Percentiles rank a stretch among this genome's conserved stretches.
phyloP scores from a whole-genome alignment of 768 basidiomycete genomes.

The Exidia glandulosa region DNA sequence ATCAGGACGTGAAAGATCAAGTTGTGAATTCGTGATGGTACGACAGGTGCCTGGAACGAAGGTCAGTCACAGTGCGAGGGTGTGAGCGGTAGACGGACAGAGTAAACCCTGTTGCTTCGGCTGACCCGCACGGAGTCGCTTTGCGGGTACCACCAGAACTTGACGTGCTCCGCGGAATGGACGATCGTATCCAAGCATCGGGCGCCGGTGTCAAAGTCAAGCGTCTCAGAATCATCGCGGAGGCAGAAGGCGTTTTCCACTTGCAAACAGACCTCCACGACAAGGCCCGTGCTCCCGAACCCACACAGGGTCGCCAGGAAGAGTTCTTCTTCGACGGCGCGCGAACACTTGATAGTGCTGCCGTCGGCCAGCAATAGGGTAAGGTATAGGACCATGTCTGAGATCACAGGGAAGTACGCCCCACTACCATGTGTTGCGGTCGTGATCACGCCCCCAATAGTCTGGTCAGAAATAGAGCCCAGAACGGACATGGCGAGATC shows the following conservation, averaged over 20 bases:
- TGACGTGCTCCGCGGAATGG: constrained; percentile 70
- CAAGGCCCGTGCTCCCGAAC: constrained; percentile 81
- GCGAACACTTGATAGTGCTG: constrained; percentile 52
- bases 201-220: constrained; percentile 54
- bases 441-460: constrained; percentile 81
- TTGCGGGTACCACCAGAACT: constrained; percentile 92
- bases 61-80: not conserved
- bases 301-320: constrained; percentile 89
- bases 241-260: constrained; percentile 78
- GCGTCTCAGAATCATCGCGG: constrained; percentile 53
- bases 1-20: not conserved
- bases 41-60: constrained; percentile 4
- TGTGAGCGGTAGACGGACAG: constrained; percentile 39
- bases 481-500: constrained; percentile 82
- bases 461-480: constrained; percentile 95
- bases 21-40: not conserved
- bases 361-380: constrained; percentile 72
- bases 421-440: constrained; percentile 96
- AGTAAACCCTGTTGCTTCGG: constrained; percentile 59
- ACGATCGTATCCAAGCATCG: constrained; percentile 43
- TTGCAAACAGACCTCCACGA: constrained; percentile 64
- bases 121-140: constrained; percentile 61
- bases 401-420: constrained; percentile 64
- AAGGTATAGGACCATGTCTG: constrained; percentile 66
- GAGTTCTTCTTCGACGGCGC: constrained; percentile 47